Percentiles rank a stretch among this genome's conserved stretches.
These are phyloP conservation scores for Truncatella angustata DNA, from an alignment of 2,329 filamentous ascomycete species.

Conservation along the genomic window DNA sequence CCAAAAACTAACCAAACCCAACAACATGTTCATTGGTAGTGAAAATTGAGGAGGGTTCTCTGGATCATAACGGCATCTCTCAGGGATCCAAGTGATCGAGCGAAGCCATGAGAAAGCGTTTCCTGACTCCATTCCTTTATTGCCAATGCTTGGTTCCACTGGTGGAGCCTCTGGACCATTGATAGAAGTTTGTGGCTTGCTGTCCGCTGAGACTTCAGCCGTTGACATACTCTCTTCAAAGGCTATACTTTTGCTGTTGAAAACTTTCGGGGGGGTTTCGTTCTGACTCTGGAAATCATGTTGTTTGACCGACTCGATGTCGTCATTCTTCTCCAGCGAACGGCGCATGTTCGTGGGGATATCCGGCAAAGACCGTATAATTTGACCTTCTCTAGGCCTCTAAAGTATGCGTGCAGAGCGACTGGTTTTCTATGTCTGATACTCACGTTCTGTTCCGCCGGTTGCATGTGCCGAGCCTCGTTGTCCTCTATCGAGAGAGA, in stretches of 20 bases:
- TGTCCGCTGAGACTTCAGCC: background rate
- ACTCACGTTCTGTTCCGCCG: no score
- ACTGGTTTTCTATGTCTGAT: no score
- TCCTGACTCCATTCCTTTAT: background rate
- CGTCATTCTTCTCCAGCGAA: background rate
- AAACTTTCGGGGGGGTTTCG: no score
- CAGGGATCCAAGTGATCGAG: conserved; percentile 58
- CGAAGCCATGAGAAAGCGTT: conserved; percentile 13
- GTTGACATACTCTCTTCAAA: background rate
- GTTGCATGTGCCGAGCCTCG: no score
- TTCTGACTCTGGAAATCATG: background rate
- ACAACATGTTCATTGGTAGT: conserved; percentile 66
- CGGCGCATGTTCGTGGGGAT: conserved; percentile 1
- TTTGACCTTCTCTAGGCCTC: background rate
- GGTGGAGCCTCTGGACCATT: background rate
- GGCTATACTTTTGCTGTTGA: background rate
- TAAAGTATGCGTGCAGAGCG: background rate
- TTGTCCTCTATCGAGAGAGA: no score
- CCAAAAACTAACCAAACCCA: conserved; percentile 61
- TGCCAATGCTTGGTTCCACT: background rate
- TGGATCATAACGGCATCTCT: conserved; percentile 66
- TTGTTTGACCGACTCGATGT: background rate
- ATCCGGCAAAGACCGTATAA: background rate
- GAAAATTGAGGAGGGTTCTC: conserved; percentile 66
- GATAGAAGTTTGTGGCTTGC: background rate